Conservation (phyloP, 176 grass and related monocot genomes). For the Dendrocalamus sinicus region DNA sequence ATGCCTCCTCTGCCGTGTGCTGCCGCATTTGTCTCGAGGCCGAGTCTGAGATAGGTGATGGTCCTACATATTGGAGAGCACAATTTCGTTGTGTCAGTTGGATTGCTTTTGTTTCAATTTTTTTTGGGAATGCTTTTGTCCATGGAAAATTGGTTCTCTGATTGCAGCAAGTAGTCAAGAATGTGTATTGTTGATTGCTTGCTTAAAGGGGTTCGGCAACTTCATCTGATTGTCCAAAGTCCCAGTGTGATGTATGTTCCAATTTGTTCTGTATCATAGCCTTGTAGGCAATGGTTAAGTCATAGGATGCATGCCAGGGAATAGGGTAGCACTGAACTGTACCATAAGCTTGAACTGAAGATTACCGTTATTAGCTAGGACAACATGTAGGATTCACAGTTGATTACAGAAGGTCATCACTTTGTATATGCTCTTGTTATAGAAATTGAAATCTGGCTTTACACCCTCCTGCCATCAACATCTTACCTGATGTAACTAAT, state of each 20-base stretch:
- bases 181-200: constrained; percentile 3
- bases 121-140: constrained; percentile 22
- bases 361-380: not conserved
- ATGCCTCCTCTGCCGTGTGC: constrained; percentile 67
- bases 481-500: not conserved
- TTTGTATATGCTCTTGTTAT: not conserved
- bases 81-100: constrained; percentile 8
- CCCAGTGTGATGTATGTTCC: not conserved
- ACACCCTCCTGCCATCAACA: not conserved
- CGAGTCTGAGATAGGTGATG: constrained; percentile 45
- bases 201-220: not conserved
- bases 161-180: not conserved
- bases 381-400: not conserved
- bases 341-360: not conserved
- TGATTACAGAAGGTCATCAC: not conserved
- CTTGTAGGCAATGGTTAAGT: constrained; percentile 3
- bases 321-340: constrained; percentile 8
- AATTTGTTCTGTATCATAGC: constrained; percentile 17
- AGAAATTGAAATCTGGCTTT: constrained; percentile 19
- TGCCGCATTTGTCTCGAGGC: constrained; percentile 54
- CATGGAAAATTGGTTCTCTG: not conserved
- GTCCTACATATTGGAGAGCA: constrained; percentile 8
- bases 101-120: constrained; percentile 12
- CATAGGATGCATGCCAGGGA: not conserved
- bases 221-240: constrained; percentile 13